Conservation (phyloP, 2,329 filamentous ascomycete genomes). For the Monilinia polystroma region DNA sequence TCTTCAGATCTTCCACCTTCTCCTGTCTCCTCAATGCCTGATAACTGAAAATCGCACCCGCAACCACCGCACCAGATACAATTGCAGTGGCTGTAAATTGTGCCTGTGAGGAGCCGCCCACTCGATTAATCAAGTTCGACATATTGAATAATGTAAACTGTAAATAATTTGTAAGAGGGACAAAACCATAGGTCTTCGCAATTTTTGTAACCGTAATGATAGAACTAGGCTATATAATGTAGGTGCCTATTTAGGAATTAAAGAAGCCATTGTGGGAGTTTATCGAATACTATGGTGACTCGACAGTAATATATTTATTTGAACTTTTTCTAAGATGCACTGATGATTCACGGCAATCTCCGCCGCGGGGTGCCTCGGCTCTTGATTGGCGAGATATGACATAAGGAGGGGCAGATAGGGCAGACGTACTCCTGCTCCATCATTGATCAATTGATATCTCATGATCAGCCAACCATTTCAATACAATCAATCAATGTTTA, state of each 20-base stretch:
- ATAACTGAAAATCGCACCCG: constrained; percentile 60
- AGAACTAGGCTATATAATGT: background rate
- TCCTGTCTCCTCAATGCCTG: constrained; percentile 58
- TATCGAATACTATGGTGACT: background rate
- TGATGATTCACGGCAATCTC: background rate
- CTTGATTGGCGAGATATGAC: constrained; percentile 12
- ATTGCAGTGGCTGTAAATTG: constrained; percentile 73
- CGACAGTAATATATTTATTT: background rate
- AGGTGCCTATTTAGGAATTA: background rate
- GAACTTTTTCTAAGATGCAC: constrained; percentile 17
- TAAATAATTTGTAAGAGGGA: background rate
- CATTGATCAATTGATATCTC: background rate
- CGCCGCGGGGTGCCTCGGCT: constrained; percentile 16
- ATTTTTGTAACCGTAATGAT: background rate
- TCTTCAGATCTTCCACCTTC: constrained; percentile 57
- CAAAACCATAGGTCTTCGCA: background rate
- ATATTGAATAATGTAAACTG: constrained; percentile 27
- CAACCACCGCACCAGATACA: constrained; percentile 59
- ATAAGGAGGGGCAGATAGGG: constrained; percentile 12
- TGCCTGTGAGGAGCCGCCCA: constrained; percentile 30
- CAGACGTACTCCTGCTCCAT: background rate
- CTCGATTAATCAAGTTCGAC: constrained; percentile 37
- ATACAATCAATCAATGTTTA: background rate
- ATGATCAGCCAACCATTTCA: background rate
- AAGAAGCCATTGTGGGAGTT: background rate